phyloP scores from a whole-genome alignment of 768 basidiomycete genomes.

The Pholiota conissans region DNA sequence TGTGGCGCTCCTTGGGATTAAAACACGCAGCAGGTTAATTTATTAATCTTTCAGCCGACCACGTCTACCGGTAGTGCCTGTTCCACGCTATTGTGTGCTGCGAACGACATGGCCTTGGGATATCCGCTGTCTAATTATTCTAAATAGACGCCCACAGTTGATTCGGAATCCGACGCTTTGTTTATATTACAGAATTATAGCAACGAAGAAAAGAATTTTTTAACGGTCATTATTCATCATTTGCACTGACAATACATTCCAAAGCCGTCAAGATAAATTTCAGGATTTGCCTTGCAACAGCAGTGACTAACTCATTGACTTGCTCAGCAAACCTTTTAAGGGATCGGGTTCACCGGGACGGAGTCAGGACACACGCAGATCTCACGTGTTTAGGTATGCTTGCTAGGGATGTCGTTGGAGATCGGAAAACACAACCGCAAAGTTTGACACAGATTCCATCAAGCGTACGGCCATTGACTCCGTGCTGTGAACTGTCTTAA shows the following conservation, averaged over 20 bases:
- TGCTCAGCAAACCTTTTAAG: not conserved
- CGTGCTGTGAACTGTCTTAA: not conserved
- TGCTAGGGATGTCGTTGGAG: conserved; percentile 8
- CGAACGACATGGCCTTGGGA: not conserved
- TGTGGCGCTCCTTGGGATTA: conserved; percentile 9
- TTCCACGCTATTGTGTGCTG: not conserved
- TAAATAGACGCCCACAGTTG: conserved; percentile 5
- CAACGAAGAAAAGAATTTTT: conserved; percentile 10
- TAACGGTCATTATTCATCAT: conserved; percentile 2
- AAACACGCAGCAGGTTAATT: conserved; percentile 22
- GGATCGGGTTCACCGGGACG: not conserved
- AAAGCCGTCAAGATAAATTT: not conserved
- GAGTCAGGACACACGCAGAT: not conserved
- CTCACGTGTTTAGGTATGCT: conserved; percentile 14
- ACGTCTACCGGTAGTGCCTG: conserved; percentile 70
- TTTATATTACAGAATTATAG: not conserved
- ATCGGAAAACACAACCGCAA: conserved; percentile 14
- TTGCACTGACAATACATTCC: not conserved
- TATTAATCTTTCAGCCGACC: conserved; percentile 59
- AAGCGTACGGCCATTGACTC: not conserved
- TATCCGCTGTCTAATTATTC: not conserved
- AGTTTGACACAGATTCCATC: not conserved
- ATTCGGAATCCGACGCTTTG: conserved; percentile 1
- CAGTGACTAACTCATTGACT: not conserved
- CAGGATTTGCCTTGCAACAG: not conserved